Evolutionary conservation across 345 rosid genomes (phyloP), one percentile per base, ranked within the genome.

Genomic region (Syzygium oleosum): DNA sequence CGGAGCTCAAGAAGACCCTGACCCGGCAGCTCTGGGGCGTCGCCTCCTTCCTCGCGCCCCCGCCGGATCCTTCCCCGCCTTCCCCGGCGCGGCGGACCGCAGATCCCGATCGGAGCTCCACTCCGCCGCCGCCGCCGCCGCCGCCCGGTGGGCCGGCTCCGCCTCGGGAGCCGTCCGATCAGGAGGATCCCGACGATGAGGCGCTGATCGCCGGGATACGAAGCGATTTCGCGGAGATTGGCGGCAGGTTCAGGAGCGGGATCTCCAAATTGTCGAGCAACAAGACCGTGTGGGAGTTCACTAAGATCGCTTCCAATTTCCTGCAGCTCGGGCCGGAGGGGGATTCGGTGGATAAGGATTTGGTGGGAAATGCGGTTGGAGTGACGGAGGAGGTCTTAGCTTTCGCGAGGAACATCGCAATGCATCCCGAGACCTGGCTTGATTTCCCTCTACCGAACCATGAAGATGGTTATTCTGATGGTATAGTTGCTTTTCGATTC

Each of bases 351-450:
- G 96, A 92, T 3, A 88, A 88, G 77, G 93, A 94, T 46, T 91
- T 92, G 90, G 92, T 91, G 80, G 93, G 90, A 3, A 90, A 87
- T 79, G 95, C 91, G 10, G 92, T 95, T 41, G 99, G 98, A 51
- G 94, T 98, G 25, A 96, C 97, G 3, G 97, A 96, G 88, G 99
- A 96, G 87, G 98, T 94, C 15, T 89, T 97, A 12, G 92, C 94
- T 46, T 98, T 98, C 83, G 98, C 96, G 7, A 95, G 93, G 90
- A 96, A 96, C 89, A 89, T 96, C 51, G 94, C 98, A n/a, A 90
- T 93, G 98, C 98, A 98, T 94, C 98, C 98, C 2, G 96, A 94
- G 91, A 96, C 99, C 87, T 98, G 99, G 99, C 90, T 97, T 5
- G 96, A 96, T 91, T 98, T 98, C 87, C 99, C 98, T 41, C 88